Percentiles rank a stretch among this genome's conserved stretches.
phyloP scores from a whole-genome alignment of 352 stramenopile species.

The Globisporangium cylindrosporum region DNA sequence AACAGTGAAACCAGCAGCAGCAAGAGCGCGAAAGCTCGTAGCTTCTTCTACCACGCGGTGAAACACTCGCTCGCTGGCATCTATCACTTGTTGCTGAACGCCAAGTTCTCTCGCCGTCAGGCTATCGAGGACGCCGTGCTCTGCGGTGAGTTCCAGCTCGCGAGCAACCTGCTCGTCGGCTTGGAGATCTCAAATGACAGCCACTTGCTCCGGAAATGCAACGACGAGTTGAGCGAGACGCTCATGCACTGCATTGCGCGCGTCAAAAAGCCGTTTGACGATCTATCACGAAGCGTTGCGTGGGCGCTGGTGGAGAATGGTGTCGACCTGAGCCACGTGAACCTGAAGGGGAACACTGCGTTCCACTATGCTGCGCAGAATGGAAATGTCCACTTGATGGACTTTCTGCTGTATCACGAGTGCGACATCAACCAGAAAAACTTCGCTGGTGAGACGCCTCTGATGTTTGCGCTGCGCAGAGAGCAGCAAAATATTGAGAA shows the following conservation, averaged over 20 bases:
- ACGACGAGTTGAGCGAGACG: conserved; percentile 37
- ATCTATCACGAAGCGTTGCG: conserved; percentile 44
- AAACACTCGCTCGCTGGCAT: conserved; percentile 62
- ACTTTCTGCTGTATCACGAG: conserved; percentile 61
- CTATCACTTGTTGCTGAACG: conserved; percentile 67
- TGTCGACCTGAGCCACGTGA: conserved; percentile 29
- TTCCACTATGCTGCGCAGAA: conserved; percentile 54
- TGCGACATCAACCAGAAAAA: conserved; percentile 43
- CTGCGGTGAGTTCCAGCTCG: conserved; percentile 64
- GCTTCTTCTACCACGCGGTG: conserved; percentile 75
- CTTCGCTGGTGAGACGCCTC: conserved; percentile 38
- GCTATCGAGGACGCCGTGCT: conserved; percentile 66
- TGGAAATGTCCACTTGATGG: conserved; percentile 52
- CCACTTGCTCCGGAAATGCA: conserved; percentile 34
- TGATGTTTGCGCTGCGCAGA: conserved; percentile 39
- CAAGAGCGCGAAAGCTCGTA: conserved; percentile 20
- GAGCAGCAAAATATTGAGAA: conserved; percentile 23
- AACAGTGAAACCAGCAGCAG: conserved; percentile 27
- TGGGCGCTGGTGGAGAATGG: conserved; percentile 61
- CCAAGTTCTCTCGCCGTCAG: conserved; percentile 70
- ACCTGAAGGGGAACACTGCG: conserved; percentile 36
- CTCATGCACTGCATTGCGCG: conserved; percentile 60
- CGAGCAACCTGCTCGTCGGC: conserved; percentile 55
- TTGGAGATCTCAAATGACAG: conserved; percentile 44
- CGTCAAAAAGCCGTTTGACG: conserved; percentile 46